Conservation (phyloP, 148 eudicot genomes). For the Fallopia convolvulus region DNA sequence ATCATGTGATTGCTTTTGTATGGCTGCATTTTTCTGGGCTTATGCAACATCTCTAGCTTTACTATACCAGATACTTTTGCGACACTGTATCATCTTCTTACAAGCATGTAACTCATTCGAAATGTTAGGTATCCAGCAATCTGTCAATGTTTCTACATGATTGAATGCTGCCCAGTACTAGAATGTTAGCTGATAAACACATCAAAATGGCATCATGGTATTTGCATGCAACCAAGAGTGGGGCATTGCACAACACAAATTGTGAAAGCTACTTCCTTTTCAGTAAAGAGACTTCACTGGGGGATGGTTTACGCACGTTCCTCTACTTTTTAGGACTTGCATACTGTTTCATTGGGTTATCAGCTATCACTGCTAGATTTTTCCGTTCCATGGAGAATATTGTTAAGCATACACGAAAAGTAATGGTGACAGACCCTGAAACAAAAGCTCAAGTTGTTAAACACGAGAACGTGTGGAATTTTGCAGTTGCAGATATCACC, state of each 20-base stretch:
- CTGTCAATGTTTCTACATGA: background rate
- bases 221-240: background rate
- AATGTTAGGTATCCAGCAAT: background rate
- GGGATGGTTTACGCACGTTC: slow-evolving; percentile 45
- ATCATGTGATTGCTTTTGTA: background rate
- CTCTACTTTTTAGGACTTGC: slow-evolving; percentile 56
- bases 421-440: slow-evolving; percentile 55
- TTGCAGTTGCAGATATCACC: slow-evolving; percentile 76
- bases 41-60: background rate
- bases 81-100: background rate
- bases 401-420: slow-evolving; percentile 68
- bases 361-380: slow-evolving; percentile 79
- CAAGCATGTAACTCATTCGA: background rate
- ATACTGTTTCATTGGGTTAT: slow-evolving; percentile 80
- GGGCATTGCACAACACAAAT: slow-evolving; percentile 22
- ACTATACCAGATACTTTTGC: background rate
- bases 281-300: slow-evolving; percentile 42
- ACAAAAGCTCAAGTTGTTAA: slow-evolving; percentile 40
- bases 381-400: slow-evolving; percentile 88
- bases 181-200: background rate
- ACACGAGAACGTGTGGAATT: slow-evolving; percentile 81
- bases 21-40: background rate
- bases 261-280: slow-evolving; percentile 44
- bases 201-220: background rate
- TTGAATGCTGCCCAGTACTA: slow-evolving; percentile 7